phyloP scores from a whole-genome alignment of 2,329 filamentous ascomycete species.

The Xylaria sp. region DNA sequence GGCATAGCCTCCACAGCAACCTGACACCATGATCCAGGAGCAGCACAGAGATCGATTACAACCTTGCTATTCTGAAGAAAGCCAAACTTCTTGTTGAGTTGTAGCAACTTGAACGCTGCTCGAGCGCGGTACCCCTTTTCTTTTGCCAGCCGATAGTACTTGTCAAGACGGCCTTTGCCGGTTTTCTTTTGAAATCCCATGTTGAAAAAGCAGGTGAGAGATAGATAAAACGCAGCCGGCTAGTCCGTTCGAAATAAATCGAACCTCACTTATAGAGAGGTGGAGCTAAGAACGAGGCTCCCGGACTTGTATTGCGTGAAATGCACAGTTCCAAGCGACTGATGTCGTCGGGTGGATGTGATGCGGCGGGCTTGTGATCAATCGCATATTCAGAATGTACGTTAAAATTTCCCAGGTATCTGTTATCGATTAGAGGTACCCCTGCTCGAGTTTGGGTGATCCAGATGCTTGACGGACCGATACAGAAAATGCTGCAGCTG shows the following conservation, averaged over 20 bases:
- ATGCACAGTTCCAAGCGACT: constrained; percentile 7
- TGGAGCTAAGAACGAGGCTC: not conserved
- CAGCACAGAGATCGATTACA: constrained; percentile 95
- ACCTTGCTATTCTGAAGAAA: constrained; percentile 98
- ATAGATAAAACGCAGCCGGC: constrained; percentile 9
- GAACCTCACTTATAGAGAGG: not conserved
- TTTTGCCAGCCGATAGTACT: constrained; percentile 91
- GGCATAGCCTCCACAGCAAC: constrained; percentile 97
- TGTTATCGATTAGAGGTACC: constrained; percentile 36
- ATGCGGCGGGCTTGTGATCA: constrained; percentile 2
- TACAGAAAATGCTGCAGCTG: not conserved
- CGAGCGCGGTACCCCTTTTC: constrained; percentile 80
- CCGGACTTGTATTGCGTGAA: not conserved
- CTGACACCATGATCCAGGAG: constrained; percentile 96
- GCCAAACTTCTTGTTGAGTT: constrained; percentile 98
- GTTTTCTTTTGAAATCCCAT: constrained; percentile 99
- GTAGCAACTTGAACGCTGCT: constrained; percentile 58
- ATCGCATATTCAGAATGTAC: constrained; percentile 6
- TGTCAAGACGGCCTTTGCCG: constrained; percentile 95
- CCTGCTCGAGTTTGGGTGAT: not conserved
- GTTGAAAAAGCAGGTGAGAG: constrained; percentile 32
- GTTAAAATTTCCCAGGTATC: constrained; percentile 35
- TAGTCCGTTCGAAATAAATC: not conserved
- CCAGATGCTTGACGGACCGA: constrained; percentile 6
- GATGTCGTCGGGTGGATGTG: constrained; percentile 1